Evolutionary conservation across 1,284 basidiomycete species (phyloP), one percentile per base, ranked within the genome.

Genomic region (Cryptococcus wingfieldii): DNA sequence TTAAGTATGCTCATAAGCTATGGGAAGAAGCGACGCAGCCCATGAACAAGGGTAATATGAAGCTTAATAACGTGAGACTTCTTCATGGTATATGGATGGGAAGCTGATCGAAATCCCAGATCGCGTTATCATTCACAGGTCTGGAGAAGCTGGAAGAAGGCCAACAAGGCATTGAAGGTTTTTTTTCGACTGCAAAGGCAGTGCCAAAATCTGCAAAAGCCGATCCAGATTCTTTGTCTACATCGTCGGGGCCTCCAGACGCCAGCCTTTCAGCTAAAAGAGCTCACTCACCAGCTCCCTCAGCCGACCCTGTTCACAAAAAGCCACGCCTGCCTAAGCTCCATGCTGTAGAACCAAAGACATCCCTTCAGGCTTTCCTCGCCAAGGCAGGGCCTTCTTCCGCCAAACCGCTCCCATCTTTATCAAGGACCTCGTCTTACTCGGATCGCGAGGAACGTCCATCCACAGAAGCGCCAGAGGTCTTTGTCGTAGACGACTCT

Each of bases 131-230:
- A 1, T 96, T 98, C 67, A 83, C 86, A 8, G 90, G 90, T 0
- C 83, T 98, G 38, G 90, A 89, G 60, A 79, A 81, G 16, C 79
- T 86, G 41, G 92, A 95, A 71, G 77, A 79, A 2, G 93, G 93
- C 1, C 93, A 97, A 72, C 83, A 83, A 60, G 87, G 83, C 23
- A 95, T 98, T 50, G 88, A 93, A 69, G 84, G 85, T 0, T 98
- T 97, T 77, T 85, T 98, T 50, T 54, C 45, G 8, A 50, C 47
- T 43, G 46, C 60, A 19, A 44, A 47, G 51, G 25, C 41, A 19
- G 31, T 10, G 31, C 31, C 6, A 7, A 34, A 10, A 10, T 34
- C 31, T 34, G 10, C 10, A 6, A 34, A 34, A 34, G 31, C 2
- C 31, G 31, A 34, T 34, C 31, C 31, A 34, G 31, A 34, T 10